Base-by-base conservation (phyloP, 176 grass and related monocot genomes). In the Themeda triandra region DNA sequence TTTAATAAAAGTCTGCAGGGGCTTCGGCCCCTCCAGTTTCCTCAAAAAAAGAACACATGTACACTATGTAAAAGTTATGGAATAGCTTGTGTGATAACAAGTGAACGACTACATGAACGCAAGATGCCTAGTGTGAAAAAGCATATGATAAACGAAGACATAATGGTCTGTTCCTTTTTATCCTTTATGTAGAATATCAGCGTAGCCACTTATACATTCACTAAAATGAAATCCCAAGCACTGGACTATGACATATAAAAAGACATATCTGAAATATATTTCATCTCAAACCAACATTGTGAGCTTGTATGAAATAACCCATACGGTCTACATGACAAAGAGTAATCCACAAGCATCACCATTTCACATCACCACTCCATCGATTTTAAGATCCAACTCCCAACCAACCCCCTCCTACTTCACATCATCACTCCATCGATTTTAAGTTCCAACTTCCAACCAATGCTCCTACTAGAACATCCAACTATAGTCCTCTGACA, bases 11-110 rank as follows among this genome's bases (percentile, higher is more conserved):
- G 3, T 35, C 33, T 35, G 33, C 33, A 35, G 33, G 33, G 33
- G 33, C 33, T 35, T 35, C 4, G 33, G 33, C n/a, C 33, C 33
- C 33, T 35, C 4, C 33, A 35, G 33, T 35, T 35, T 35, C 33
- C 4, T 4, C 2, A 35, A 35, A 35, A 35, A 35, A 35, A 35
- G 4, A 35, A 35, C n/a, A n/a, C n/a, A n/a, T n/a, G n/a, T n/a
- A n/a, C n/a, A n/a, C n/a, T 98, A 48, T 95, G 54, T 73, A 98
- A 33, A 84, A 98, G 92, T 80, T 93, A 64, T 80, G 91, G 84
- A 84, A 98, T 93, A 83, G 96, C 91, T 59, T 35, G 71, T 78
- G 45, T 36, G 23, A 75, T 18, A 81, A 13, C 17, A 77, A 70
- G 13, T 53, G 14, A 25, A 60, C 67, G 29, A 77, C 21, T 19